Evolutionary conservation across 306 rosid species (phyloP).

Genomic region (Pachyrhizus erosus): DNA sequence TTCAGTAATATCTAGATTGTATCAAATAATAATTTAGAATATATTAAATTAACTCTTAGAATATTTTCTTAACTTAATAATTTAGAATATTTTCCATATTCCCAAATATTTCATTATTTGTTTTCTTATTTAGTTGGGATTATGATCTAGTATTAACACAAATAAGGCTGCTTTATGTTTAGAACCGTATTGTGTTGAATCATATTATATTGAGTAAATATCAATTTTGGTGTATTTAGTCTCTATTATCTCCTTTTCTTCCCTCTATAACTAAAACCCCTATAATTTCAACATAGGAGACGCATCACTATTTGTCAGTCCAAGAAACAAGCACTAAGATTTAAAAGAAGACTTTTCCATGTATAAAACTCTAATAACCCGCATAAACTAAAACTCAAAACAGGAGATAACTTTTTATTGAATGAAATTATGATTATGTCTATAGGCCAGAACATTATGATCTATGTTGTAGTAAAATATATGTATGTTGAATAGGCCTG

Average conservation of each 20-base stretch:
- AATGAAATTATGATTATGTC: no score
- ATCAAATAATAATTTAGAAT: background rate
- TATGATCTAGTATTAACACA: background rate
- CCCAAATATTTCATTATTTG: background rate
- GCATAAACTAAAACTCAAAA: background rate
- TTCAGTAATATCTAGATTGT: background rate
- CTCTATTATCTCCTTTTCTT: background rate
- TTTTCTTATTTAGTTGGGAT: background rate
- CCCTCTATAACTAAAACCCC: background rate
- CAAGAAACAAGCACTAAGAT: constrained; percentile 20
- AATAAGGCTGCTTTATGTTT: background rate
- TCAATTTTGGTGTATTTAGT: background rate
- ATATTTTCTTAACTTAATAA: no score
- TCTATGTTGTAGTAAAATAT: background rate
- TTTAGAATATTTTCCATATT: background rate
- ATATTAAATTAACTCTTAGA: background rate
- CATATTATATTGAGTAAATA: background rate
- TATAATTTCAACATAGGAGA: background rate
- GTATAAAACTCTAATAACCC: background rate
- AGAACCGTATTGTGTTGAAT: background rate
- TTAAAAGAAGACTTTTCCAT: background rate
- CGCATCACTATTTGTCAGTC: background rate
- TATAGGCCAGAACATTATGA: background rate
- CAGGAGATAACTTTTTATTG: background rate
- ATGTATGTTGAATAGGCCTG: background rate